Conservation (phyloP, 2,329 filamentous ascomycete species). For the Ceratocystis cubensis region DNA sequence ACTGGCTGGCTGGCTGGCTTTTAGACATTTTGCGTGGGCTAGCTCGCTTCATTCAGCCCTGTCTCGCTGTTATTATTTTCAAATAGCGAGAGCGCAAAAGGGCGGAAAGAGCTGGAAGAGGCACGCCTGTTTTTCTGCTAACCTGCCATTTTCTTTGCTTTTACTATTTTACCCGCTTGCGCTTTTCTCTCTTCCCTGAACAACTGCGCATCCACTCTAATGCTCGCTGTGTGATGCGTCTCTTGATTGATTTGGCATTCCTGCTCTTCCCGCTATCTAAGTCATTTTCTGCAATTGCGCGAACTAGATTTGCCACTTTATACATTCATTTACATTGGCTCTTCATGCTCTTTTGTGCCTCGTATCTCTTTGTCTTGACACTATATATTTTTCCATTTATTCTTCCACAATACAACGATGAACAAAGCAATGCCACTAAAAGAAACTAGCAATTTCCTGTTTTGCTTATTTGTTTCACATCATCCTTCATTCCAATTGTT, state of each 20-base stretch:
- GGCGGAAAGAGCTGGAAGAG: neutral
- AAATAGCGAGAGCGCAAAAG: constrained; percentile 5
- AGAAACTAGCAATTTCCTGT: neutral
- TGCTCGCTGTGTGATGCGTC: neutral
- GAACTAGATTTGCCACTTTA: neutral
- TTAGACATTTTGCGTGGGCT: neutral
- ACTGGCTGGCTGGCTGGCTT: neutral
- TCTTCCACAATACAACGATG: no score
- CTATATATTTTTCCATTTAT: no score
- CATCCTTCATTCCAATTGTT: neutral
- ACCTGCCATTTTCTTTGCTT: no score
- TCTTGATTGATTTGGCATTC: neutral
- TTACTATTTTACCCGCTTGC: no score
- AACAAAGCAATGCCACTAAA: neutral
- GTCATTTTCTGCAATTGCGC: constrained; percentile 4
- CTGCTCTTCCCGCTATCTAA: neutral
- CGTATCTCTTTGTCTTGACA: neutral
- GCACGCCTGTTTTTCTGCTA: no score
- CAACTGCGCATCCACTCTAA: no score
- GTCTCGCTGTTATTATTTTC: constrained; percentile 15
- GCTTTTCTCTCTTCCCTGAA: no score
- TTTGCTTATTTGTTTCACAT: neutral
- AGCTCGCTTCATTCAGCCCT: constrained; percentile 12
- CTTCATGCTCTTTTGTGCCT: neutral
- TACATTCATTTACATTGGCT: no score